Evolutionary conservation across 2,329 filamentous ascomycete genomes (phyloP).

Genomic region (Phialemonium atrogriseum): DNA sequence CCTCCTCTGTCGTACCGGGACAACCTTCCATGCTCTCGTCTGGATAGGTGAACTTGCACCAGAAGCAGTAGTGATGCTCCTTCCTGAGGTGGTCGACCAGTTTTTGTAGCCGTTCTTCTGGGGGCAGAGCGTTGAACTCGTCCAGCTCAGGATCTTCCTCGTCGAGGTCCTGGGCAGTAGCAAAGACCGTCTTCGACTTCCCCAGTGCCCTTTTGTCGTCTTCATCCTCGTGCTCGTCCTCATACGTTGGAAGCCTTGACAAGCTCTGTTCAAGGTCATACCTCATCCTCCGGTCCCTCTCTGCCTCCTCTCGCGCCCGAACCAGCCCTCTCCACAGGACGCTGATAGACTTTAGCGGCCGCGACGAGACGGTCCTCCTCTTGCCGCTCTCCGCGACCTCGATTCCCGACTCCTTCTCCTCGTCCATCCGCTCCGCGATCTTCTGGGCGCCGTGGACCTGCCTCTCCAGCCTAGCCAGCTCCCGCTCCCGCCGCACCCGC

Average conservation of each 20-base stretch:
- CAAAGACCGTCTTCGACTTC: conserved; percentile 44
- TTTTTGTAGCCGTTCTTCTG: conserved; percentile 56
- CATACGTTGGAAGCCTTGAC: conserved; percentile 54
- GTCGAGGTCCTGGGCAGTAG: conserved; percentile 60
- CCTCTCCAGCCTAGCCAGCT: conserved; percentile 59
- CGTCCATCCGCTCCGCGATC: conserved; percentile 69
- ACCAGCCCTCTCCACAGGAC: conserved; percentile 74
- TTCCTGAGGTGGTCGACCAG: conserved; percentile 63
- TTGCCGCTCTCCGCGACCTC: conserved; percentile 9
- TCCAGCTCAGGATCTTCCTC: conserved; percentile 75
- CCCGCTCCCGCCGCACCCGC: conserved; percentile 60
- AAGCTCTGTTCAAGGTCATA: conserved; percentile 60
- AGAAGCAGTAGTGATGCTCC: conserved; percentile 81
- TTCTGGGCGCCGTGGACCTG: conserved; percentile 73
- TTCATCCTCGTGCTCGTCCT: conserved; percentile 60
- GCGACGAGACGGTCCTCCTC: conserved; percentile 23
- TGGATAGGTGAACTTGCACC: conserved; percentile 82
- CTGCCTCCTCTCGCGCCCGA: conserved; percentile 58
- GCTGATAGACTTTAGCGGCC: conserved; percentile 59
- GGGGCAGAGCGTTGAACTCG: conserved; percentile 63
- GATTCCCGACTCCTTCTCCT: conserved; percentile 30
- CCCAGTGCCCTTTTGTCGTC: conserved; percentile 66
- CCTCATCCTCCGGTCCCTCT: conserved; percentile 57
- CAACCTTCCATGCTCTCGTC: conserved; percentile 75
- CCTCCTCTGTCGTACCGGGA: conserved; percentile 79